A percentile compares a stretch with the other conserved stretches of the same genome.
phyloP scores from a whole-genome alignment of 495 filamentous ascomycete species.

The Lichina pygmaea region DNA sequence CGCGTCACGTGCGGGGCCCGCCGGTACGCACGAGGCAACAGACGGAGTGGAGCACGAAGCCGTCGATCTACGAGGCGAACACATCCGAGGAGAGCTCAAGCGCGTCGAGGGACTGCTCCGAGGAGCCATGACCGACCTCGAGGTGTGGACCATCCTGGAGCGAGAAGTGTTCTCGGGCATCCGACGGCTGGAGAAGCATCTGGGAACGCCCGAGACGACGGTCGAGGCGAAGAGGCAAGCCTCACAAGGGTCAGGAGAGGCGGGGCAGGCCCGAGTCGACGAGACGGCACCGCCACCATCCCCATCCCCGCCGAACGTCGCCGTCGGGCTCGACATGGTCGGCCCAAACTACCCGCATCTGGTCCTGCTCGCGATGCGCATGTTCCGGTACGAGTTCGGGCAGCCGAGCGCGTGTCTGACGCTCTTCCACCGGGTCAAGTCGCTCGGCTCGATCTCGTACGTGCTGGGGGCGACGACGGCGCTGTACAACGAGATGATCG shows the following conservation, averaged over 20 bases:
- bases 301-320: conserved; percentile 3
- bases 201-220: conserved; percentile 6
- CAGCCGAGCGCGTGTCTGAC: conserved; percentile 31
- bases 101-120: conserved; percentile 21
- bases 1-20: background rate
- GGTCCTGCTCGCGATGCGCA: conserved; percentile 32
- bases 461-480: conserved; percentile 43
- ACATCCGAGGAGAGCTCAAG: conserved; percentile 3
- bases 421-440: conserved; percentile 42
- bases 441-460: conserved; percentile 39
- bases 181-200: conserved; percentile 2
- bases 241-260: conserved; percentile 5
- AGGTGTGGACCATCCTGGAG: conserved; percentile 46
- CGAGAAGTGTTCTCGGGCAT: conserved; percentile 23
- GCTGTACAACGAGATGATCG: conserved; percentile 49
- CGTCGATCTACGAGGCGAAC: background rate
- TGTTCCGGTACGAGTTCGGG: conserved; percentile 32
- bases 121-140: conserved; percentile 28
- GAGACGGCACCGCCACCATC: background rate
- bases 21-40: background rate
- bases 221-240: conserved; percentile 9
- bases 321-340: conserved; percentile 17
- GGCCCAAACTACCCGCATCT: conserved; percentile 38
- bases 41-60: background rate
- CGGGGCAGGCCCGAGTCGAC: background rate